phyloP scores from a whole-genome alignment of 2,329 filamentous ascomycete genomes.

The Pezicula rhizophila region DNA sequence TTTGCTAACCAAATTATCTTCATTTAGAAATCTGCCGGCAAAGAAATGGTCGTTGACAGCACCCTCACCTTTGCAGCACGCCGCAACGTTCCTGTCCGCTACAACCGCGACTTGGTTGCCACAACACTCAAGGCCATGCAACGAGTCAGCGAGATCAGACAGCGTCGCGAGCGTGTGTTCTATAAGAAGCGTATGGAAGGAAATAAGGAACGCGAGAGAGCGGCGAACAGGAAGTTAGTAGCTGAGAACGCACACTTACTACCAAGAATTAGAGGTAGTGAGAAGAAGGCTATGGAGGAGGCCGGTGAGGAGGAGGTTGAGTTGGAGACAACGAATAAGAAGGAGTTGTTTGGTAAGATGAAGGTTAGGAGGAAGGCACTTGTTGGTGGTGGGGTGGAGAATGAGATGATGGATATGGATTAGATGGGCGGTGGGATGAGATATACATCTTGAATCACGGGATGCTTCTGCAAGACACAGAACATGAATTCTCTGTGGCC shows the following conservation, averaged over 20 bases:
- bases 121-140: conserved; percentile 91
- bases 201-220: conserved; percentile 77
- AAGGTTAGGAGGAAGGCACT: conserved; percentile 30
- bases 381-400: conserved; percentile 31
- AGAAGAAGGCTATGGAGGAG: conserved; percentile 53
- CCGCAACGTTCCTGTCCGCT: conserved; percentile 90
- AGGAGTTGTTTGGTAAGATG: conserved; percentile 27
- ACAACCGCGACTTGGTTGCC: conserved; percentile 85
- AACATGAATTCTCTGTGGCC: too few relatives aligned
- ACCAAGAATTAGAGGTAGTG: conserved; percentile 61
- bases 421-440: neutral
- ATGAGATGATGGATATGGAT: conserved; percentile 38
- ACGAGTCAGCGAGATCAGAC: conserved; percentile 78
- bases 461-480: too few relatives aligned
- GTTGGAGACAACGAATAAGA: conserved; percentile 12
- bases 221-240: conserved; percentile 79
- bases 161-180: conserved; percentile 80
- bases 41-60: conserved; percentile 86
- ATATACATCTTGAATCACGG: neutral
- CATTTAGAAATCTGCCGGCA: conserved; percentile 61
- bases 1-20: too few relatives aligned
- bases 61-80: conserved; percentile 88
- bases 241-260: conserved; percentile 89
- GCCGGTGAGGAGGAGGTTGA: conserved; percentile 39
- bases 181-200: conserved; percentile 92